Base-by-base conservation (phyloP, 306 rosid genomes). In the Arachis stenosperma region DNA sequence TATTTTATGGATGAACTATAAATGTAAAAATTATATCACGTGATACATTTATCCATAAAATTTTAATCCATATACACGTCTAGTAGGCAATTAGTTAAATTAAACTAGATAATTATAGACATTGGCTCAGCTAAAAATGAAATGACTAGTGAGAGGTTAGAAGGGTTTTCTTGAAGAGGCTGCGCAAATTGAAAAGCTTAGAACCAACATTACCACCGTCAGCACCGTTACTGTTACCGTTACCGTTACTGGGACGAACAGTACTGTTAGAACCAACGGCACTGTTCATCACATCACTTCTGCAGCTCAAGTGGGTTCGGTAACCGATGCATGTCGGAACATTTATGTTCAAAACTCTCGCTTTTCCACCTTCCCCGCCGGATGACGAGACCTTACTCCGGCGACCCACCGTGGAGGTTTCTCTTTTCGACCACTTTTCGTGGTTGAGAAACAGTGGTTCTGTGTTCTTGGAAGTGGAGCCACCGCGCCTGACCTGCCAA, bases 261-360 rank as follows among this genome's bases (percentile, higher is more conserved):
- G 7, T 47, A 3, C 59, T 44, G 39, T 80, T 13, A 15, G 58
- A 60, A 43, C 78, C 75, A 30, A 67, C 10, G 48, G 80, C 75
- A 65, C 89, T 83, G 12, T 71, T 84, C 54, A 74, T 84, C 57
- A 75, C 88, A 14, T 84, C 86, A 53, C 87, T 88, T 71, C 85
- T 84, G 73, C 97, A 93, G 30, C 83, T 79, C 74, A 83, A 72
- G 50, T 78, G 84, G 62, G 67, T 84, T 63, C 84, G 65, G 46
- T 90, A 87, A 7, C 90, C 88, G 9, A 84, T 84, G 70, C 97
- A 90, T 66, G 66, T 82, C 11, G 97, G 97, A 15, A 93, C 97
- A 69, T 87, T 89, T 84, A 90, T 80, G 73, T 84, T 90, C 88
- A 88, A 67, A 41, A 83, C 92, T 66, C 67, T 75, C 0, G 75